Evolutionary conservation across 1,284 basidiomycete species (phyloP).

Genomic region (Microbotryum silenes-acaulis): DNA sequence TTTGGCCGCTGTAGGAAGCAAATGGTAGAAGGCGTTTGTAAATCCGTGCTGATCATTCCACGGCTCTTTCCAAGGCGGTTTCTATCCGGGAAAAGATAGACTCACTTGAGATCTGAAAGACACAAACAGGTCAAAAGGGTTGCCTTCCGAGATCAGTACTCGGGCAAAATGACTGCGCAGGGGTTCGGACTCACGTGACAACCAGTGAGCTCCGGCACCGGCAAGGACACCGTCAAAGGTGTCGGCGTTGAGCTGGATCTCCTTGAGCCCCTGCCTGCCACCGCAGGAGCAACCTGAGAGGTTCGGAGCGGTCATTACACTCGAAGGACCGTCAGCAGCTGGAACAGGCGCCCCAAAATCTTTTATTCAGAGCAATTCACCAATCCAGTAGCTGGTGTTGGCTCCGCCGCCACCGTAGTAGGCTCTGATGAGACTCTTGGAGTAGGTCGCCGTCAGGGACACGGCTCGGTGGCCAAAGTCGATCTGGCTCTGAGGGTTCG

Average conservation of each 20-base stretch:
- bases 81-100: conserved; percentile 5
- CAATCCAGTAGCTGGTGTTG: no score
- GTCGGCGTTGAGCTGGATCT: conserved; percentile 19
- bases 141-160: neutral
- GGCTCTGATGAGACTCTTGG: conserved; percentile 24
- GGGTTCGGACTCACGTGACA: neutral
- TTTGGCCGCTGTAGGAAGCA: neutral
- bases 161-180: no score
- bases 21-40: neutral
- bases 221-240: conserved; percentile 33
- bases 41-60: neutral
- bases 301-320: neutral
- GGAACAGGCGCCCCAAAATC: no score
- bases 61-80: conserved; percentile 8
- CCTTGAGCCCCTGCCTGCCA: conserved; percentile 32
- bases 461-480: conserved; percentile 35
- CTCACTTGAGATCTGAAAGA: neutral
- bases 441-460: conserved; percentile 29
- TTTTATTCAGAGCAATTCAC: no score
- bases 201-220: conserved; percentile 29
- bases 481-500: conserved; percentile 25
- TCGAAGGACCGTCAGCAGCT: no score
- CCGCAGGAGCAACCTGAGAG: conserved; percentile 30
- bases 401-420: no score
- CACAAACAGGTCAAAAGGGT: neutral